A percentile compares a stretch with the other conserved stretches of the same genome.
These are phyloP conservation scores for Trichosporon sp. DNA, from an alignment of 1,284 basidiomycete genomes.

Conservation along the genomic window DNA sequence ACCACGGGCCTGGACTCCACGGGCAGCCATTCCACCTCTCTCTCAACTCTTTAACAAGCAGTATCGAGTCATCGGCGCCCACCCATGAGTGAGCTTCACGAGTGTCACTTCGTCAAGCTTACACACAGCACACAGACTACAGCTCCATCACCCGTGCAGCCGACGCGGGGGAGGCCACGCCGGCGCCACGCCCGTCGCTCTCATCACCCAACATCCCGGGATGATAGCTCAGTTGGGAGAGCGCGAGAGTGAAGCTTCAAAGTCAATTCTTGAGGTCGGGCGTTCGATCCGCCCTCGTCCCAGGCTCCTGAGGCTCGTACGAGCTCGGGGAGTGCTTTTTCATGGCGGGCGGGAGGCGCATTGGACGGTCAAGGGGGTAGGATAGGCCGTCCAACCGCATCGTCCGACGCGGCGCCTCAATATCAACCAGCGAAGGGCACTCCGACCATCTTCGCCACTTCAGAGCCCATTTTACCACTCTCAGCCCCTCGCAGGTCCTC, in stretches of 20 bases:
- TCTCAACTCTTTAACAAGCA: too few species aligned
- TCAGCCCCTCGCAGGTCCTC: background rate
- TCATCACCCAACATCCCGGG: background rate
- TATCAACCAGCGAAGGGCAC: too few species aligned
- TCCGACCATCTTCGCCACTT: too few species aligned
- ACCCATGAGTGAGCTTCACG: too few species aligned
- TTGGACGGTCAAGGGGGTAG: background rate
- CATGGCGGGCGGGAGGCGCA: background rate
- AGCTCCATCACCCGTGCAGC: too few species aligned
- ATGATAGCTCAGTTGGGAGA: slow-evolving; percentile 6
- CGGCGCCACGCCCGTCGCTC: background rate
- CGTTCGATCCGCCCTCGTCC: slow-evolving; percentile 5
- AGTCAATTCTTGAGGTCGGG: slow-evolving; percentile 3
- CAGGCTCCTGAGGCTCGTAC: background rate
- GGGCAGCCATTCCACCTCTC: too few species aligned
- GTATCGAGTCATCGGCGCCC: too few species aligned
- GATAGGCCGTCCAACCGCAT: background rate
- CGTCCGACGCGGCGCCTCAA: background rate
- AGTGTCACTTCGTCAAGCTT: too few species aligned
- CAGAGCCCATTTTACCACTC: too few species aligned
- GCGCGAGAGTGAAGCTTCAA: background rate
- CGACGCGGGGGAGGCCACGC: background rate
- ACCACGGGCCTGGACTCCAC: too few species aligned
- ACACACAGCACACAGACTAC: too few species aligned
- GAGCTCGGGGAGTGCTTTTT: background rate